Percentiles rank a stretch among this genome's conserved stretches.
Evolutionary conservation across 78 protist genomes (phyloP).

Genomic region (Cavenderia fasciculata): DNA sequence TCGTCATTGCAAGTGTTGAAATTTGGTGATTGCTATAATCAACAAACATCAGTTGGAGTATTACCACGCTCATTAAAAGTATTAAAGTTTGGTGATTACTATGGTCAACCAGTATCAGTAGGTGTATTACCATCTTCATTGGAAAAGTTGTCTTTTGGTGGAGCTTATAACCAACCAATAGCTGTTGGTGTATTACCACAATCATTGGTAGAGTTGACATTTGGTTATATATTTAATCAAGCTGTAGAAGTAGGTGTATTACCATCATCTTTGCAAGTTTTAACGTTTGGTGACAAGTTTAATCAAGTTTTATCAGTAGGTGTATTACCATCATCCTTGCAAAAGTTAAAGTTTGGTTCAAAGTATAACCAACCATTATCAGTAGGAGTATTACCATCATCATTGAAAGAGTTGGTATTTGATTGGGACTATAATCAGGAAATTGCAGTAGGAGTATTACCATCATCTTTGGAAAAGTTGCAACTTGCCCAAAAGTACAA

Average conservation of each 20-base stretch:
- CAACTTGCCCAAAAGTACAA: not conserved
- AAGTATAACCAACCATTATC: conserved; percentile 14
- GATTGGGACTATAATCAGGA: conserved; percentile 2
- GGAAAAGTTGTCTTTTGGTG: too few relatives aligned
- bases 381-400: not conserved
- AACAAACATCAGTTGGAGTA: too few relatives aligned
- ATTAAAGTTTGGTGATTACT: too few relatives aligned
- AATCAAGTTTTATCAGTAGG: not conserved
- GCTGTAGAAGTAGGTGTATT: too few relatives aligned
- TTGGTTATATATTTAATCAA: too few relatives aligned
- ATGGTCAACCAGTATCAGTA: too few relatives aligned
- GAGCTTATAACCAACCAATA: not conserved
- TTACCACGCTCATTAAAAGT: too few relatives aligned
- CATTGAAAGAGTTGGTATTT: not conserved
- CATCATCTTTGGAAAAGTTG: not conserved
- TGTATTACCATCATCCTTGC: conserved; percentile 5
- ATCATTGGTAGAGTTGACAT: not conserved
- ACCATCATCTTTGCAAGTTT: conserved; percentile 5
- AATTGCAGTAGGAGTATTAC: not conserved
- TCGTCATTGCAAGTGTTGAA: too few relatives aligned
- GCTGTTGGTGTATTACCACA: not conserved
- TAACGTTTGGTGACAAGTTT: not conserved
- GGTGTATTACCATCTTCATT: too few relatives aligned
- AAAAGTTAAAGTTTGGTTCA: not conserved
- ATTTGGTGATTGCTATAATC: too few relatives aligned